Evolutionary conservation across 108 stramenopile species (phyloP).

Genomic region (Cyclostephanos tholiformis): DNA sequence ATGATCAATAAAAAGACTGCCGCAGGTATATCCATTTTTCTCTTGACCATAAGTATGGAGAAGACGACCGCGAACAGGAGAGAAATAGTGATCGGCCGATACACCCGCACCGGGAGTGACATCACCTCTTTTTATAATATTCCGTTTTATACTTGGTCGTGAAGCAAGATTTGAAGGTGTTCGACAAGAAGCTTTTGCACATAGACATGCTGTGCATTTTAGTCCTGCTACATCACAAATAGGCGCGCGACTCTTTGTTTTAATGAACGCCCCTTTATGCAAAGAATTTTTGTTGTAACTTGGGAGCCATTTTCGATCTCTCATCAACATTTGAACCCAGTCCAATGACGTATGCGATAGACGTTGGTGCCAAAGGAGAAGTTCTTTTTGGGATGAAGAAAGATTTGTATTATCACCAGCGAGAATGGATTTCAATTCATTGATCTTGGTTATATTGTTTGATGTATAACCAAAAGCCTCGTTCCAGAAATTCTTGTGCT

Average conservation of each 20-base stretch:
- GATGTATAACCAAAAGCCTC: no score
- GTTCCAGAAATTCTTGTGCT: background rate
- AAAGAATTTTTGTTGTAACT: background rate
- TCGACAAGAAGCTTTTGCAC: no score
- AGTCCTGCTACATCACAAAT: background rate
- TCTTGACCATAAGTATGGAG: conserved; percentile 18
- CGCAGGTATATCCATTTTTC: conserved; percentile 18
- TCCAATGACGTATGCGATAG: no score
- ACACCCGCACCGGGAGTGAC: conserved; percentile 34
- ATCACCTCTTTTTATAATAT: background rate
- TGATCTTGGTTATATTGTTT: background rate
- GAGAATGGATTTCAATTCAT: background rate
- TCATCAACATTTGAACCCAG: background rate
- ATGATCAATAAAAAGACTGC: conserved; percentile 54
- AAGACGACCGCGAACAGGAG: no score
- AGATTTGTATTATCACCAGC: background rate
- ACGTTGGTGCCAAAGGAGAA: conserved; percentile 15
- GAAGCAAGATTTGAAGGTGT: background rate
- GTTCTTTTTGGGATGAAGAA: background rate
- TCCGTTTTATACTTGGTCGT: background rate
- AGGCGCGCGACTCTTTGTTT: background rate
- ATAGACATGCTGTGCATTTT: no score
- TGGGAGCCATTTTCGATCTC: background rate
- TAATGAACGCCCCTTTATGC: background rate
- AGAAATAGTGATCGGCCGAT: conserved; percentile 51